Conservation (phyloP, 176 grass and related monocot genomes). For the Pontederia paniculata region DNA sequence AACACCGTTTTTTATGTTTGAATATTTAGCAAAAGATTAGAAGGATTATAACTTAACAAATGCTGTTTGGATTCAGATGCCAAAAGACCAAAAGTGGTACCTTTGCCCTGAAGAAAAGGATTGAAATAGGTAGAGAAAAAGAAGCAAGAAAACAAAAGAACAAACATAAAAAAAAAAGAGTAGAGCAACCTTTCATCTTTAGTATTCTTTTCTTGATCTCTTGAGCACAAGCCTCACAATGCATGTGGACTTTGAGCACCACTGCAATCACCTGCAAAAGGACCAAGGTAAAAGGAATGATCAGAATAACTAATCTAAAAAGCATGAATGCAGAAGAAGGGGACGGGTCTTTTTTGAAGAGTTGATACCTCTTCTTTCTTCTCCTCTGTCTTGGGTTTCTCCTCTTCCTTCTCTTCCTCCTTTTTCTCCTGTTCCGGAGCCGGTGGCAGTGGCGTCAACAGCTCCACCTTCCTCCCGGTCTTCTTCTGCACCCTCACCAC, state of each 20-base stretch:
- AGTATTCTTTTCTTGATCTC: constrained; percentile 54
- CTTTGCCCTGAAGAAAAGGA: background rate
- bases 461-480: constrained; percentile 34
- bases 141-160: background rate
- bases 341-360: too few species aligned
- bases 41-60: too few species aligned
- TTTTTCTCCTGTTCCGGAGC: constrained; percentile 10
- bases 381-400: background rate
- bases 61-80: too few species aligned
- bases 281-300: background rate
- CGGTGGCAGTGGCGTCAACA: constrained; percentile 29
- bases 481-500: constrained; percentile 30
- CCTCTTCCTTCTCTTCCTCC: background rate
- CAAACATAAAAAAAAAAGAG: background rate
- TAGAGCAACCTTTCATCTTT: constrained; percentile 36
- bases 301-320: background rate
- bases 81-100: too few species aligned
- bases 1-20: too few species aligned
- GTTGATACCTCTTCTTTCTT: constrained; percentile 8
- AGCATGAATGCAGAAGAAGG: background rate
- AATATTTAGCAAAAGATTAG: too few species aligned
- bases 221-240: constrained; percentile 62
- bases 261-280: constrained; percentile 27
- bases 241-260: constrained; percentile 46
- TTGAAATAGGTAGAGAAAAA: background rate